Percentiles rank a stretch among this genome's conserved stretches.
phyloP scores from a whole-genome alignment of 2,329 filamentous ascomycete genomes.

The Rhynchosporium secalis region DNA sequence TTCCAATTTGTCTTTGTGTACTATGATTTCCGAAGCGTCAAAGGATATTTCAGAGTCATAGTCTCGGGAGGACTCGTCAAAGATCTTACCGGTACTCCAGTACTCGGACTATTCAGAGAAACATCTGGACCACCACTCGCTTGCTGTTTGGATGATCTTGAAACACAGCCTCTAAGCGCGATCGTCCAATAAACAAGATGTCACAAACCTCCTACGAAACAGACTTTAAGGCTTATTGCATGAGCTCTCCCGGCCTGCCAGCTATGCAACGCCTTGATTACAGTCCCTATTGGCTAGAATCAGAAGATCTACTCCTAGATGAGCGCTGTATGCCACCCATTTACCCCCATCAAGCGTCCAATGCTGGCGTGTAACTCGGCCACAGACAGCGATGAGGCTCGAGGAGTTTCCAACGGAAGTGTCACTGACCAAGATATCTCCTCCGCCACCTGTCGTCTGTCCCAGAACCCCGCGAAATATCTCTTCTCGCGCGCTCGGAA shows the following conservation, averaged over 20 bases:
- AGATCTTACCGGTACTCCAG: neutral
- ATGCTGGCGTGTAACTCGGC: slow-evolving; percentile 17
- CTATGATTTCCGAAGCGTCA: neutral
- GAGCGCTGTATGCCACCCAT: slow-evolving; percentile 24
- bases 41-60: neutral
- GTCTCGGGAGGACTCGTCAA: neutral
- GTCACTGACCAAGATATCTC: slow-evolving; percentile 17
- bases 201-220: slow-evolving; percentile 30
- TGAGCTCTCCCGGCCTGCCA: slow-evolving; percentile 19
- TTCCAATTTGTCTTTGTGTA: neutral
- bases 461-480: slow-evolving; percentile 21
- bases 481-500: slow-evolving; percentile 24
- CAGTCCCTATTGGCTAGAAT: slow-evolving; percentile 26
- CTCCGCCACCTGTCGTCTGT: slow-evolving; percentile 32
- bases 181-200: slow-evolving; percentile 32
- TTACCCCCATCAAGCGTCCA: slow-evolving; percentile 18
- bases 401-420: slow-evolving; percentile 25
- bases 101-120: slow-evolving; percentile 5
- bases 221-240: slow-evolving; percentile 21
- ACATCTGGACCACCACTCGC: slow-evolving; percentile 12
- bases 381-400: slow-evolving; percentile 28
- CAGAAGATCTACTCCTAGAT: slow-evolving; percentile 21
- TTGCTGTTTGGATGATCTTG: slow-evolving; percentile 26
- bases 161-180: slow-evolving; percentile 30
- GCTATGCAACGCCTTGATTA: slow-evolving; percentile 29